Percentiles rank a stretch among this genome's conserved stretches.
Conservation (phyloP, 2,329 filamentous ascomycete species). For the Cyphellophora attinorum region DNA sequence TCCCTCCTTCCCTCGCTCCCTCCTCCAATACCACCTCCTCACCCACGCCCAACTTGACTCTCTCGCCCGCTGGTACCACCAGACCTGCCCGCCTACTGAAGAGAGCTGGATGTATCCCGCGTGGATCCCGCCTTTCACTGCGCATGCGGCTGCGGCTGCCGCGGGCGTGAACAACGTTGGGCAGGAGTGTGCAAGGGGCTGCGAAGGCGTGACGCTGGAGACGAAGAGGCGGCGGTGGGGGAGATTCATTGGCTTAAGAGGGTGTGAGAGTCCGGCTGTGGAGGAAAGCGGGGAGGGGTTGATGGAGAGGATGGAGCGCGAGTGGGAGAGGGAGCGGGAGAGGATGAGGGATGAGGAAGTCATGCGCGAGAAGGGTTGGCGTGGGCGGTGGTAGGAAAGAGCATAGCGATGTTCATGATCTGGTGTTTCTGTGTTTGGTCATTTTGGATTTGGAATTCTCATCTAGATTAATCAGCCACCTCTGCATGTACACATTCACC, state of each 20-base stretch:
- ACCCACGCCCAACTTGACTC: conserved; percentile 29
- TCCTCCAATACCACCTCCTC: conserved; percentile 32
- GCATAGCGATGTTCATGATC: too few relatives aligned
- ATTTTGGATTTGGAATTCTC: too few relatives aligned
- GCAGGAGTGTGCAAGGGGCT: too few relatives aligned
- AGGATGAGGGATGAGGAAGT: background rate
- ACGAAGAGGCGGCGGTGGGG: conserved; percentile 32
- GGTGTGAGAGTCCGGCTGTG: background rate
- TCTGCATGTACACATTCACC: too few relatives aligned
- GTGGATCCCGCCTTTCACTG: conserved; percentile 12
- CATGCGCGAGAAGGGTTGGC: background rate
- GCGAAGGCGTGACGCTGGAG: conserved; percentile 21
- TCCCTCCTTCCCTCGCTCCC: conserved; percentile 27
- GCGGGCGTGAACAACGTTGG: background rate
- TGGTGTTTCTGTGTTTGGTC: too few relatives aligned
- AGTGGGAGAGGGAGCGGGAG: background rate
- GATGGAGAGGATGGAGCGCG: background rate
- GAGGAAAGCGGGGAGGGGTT: background rate
- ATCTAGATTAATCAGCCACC: too few relatives aligned
- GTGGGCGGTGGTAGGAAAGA: background rate
- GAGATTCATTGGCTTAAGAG: conserved; percentile 29
- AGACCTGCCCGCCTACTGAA: conserved; percentile 25
- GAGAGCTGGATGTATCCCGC: conserved; percentile 27
- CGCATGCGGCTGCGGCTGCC: background rate
- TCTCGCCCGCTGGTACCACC: conserved; percentile 33